Percentiles rank a stretch among this genome's conserved stretches.
Conservation (phyloP, 176 grass and related monocot genomes). For the Luzula sylvatica region DNA sequence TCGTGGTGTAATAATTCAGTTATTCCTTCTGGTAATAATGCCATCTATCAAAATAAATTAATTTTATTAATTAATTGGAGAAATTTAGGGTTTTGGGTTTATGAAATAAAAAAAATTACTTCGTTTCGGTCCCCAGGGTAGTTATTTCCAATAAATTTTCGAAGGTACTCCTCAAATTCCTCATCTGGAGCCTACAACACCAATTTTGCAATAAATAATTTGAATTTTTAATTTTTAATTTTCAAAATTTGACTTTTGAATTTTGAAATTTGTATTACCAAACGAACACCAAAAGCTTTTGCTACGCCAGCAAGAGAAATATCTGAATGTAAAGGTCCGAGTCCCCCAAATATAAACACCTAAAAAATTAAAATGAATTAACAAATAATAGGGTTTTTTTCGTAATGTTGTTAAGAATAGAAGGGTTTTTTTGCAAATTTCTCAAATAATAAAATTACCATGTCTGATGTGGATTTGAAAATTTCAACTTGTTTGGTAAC, state of each 20-base stretch:
- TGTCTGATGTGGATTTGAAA: constrained; percentile 59
- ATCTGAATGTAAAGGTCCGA: constrained; percentile 91
- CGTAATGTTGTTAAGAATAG: too few relatives aligned
- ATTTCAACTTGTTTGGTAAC: constrained; percentile 80
- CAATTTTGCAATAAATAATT: too few relatives aligned
- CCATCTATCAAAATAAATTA: constrained; percentile 60
- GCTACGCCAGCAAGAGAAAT: constrained; percentile 78
- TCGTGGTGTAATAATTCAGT: constrained; percentile 86
- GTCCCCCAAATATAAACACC: constrained; percentile 90
- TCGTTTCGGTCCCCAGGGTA: constrained; percentile 82
- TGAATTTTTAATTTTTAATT: too few relatives aligned
- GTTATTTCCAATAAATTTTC: constrained; percentile 69
- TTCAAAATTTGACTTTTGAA: not conserved
- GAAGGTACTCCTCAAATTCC: constrained; percentile 96
- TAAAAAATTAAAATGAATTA: constrained; percentile 31
- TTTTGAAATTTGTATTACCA: constrained; percentile 32
- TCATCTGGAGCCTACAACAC: constrained; percentile 87
- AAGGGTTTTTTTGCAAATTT: too few relatives aligned
- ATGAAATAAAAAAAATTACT: constrained; percentile 33
- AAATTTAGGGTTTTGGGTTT: constrained; percentile 12
- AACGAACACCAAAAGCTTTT: constrained; percentile 98
- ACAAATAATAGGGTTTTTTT: too few relatives aligned
- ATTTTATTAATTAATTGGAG: constrained; percentile 8
- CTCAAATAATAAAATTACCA: constrained; percentile 38
- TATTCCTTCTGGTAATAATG: constrained; percentile 89